A percentile compares a stretch with the other conserved stretches of the same genome.
phyloP scores from a whole-genome alignment of 164 flowering plant genomes.

The Liquidambar formosana region DNA sequence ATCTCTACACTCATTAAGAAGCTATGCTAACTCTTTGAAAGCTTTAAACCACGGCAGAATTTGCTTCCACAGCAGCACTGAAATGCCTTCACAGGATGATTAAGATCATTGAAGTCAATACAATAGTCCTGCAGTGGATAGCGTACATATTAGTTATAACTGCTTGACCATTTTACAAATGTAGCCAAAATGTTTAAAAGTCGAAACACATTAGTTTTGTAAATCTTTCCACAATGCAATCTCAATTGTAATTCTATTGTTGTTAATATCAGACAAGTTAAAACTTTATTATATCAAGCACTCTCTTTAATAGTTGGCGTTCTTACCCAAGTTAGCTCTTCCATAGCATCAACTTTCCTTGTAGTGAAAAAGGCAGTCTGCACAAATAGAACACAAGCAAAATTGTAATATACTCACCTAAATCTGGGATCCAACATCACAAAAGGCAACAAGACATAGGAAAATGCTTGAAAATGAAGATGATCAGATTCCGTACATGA shows the following conservation, averaged over 20 bases:
- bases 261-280: not conserved
- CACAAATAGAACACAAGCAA: slow-evolving; percentile 8
- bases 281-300: not conserved
- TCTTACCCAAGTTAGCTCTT: slow-evolving; percentile 92
- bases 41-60: slow-evolving; percentile 55
- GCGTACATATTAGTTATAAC: not conserved
- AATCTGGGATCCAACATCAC: not conserved
- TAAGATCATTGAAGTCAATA: slow-evolving; percentile 57
- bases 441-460: not conserved
- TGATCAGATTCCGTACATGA: slow-evolving; percentile 46
- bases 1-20: not conserved
- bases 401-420: too few species aligned
- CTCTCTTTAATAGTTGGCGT: too few species aligned
- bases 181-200: too few species aligned
- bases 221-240: too few species aligned
- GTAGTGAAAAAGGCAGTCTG: slow-evolving; percentile 95
- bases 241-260: too few species aligned
- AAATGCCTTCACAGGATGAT: slow-evolving; percentile 44
- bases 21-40: slow-evolving; percentile 37
- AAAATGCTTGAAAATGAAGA: not conserved
- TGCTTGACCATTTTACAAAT: not conserved
- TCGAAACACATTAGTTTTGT: too few species aligned
- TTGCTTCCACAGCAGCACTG: slow-evolving; percentile 54
- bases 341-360: slow-evolving; percentile 69
- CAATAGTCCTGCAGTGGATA: slow-evolving; percentile 59